Conservation (phyloP, 495 filamentous ascomycete species). For the Amorphotheca resinae region DNA sequence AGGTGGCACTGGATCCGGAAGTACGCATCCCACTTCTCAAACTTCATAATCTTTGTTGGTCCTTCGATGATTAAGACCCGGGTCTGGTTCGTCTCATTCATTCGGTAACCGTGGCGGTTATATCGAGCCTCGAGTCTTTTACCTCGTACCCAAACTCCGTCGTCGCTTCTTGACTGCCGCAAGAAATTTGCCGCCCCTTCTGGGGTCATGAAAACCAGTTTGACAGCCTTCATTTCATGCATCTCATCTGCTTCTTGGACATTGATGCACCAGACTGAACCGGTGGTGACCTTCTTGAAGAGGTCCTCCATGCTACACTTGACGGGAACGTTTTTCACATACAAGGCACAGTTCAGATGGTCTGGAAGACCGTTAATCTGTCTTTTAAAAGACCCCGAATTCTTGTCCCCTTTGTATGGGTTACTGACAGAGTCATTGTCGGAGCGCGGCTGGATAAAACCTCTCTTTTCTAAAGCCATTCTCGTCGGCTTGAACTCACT, state of each 20-base stretch:
- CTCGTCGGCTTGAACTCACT: too few species aligned
- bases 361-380: background rate
- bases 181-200: background rate
- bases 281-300: background rate
- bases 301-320: background rate
- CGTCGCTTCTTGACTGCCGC: background rate
- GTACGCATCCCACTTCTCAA: background rate
- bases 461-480: too few species aligned
- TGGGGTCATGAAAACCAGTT: constrained; percentile 1
- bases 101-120: background rate
- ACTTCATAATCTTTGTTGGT: background rate
- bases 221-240: background rate
- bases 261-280: background rate
- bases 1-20: background rate
- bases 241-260: background rate
- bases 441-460: too few species aligned
- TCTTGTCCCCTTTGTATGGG: background rate
- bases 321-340: background rate
- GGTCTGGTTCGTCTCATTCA: background rate
- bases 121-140: background rate
- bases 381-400: background rate
- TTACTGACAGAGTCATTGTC: too few species aligned
- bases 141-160: background rate
- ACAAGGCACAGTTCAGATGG: background rate
- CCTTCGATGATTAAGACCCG: background rate